These are phyloP conservation scores for Leishmania tropica DNA, from an alignment of 208 protist species.

Conservation along the genomic window DNA sequence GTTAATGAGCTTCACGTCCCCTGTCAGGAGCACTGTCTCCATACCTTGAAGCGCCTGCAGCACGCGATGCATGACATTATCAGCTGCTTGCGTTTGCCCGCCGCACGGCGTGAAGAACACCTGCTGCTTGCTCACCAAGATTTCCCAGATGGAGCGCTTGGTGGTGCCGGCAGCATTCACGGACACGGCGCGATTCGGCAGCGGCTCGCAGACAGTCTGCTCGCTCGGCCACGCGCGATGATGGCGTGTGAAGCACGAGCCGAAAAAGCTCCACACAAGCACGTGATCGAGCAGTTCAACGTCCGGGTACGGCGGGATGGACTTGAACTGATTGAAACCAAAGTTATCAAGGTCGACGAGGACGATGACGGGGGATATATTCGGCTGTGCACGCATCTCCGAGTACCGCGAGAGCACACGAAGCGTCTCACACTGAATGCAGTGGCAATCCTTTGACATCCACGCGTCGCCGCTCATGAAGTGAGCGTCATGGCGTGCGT, in stretches of 20 bases:
- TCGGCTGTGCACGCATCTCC: conserved; percentile 3
- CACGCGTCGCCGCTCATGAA: conserved; percentile 83
- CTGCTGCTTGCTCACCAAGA: conserved; percentile 9
- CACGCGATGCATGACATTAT: conserved; percentile 72
- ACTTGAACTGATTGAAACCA: conserved; percentile 90
- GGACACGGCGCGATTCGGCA: conserved; percentile 6
- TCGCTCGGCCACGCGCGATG: conserved; percentile 59
- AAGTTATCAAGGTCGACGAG: conserved; percentile 91
- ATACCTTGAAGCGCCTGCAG: conserved; percentile 43
- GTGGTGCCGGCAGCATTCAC: not conserved
- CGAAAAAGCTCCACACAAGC: conserved; percentile 87
- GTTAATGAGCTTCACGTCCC: conserved; percentile 54
- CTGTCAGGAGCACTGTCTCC: conserved; percentile 58
- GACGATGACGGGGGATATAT: conserved; percentile 46
- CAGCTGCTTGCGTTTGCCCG: conserved; percentile 73
- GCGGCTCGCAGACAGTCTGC: conserved; percentile 50
- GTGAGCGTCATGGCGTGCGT: conserved; percentile 40
- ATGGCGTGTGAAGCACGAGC: conserved; percentile 87
- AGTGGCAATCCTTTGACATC: conserved; percentile 71
- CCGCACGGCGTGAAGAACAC: conserved; percentile 73
- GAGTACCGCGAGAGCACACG: conserved; percentile 43
- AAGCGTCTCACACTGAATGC: conserved; percentile 73
- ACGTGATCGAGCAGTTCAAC: conserved; percentile 51
- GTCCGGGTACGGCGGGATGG: conserved; percentile 32
- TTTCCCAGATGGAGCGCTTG: conserved; percentile 29